A percentile compares a stretch with the other conserved stretches of the same genome.
These are phyloP conservation scores for Tulasnella sp. DNA, from an alignment of 768 basidiomycete genomes.

Conservation along the genomic window DNA sequence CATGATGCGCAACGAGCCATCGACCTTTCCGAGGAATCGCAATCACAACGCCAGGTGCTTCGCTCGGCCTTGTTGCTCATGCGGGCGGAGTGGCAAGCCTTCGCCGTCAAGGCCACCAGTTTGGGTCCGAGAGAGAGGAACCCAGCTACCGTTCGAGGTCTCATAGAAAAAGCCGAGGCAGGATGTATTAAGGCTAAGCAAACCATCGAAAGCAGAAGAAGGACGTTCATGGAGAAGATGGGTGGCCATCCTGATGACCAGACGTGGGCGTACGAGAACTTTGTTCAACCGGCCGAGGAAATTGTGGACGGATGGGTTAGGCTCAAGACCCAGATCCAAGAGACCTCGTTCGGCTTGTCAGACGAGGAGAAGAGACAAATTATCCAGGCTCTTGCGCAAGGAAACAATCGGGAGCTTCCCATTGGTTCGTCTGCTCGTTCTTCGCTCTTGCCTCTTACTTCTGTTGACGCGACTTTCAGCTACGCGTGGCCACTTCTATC, in stretches of 20 bases:
- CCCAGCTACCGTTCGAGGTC: background rate
- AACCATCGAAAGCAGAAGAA: conserved; percentile 5
- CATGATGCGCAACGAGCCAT: conserved; percentile 44
- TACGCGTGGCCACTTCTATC: conserved; percentile 19
- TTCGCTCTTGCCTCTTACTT: background rate
- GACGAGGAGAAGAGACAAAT: conserved; percentile 46
- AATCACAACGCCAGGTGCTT: conserved; percentile 46
- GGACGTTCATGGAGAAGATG: conserved; percentile 24
- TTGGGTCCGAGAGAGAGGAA: conserved; percentile 20
- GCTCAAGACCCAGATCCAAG: conserved; percentile 37
- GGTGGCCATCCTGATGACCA: conserved; percentile 24
- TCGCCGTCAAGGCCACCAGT: conserved; percentile 29
- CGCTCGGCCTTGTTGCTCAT: conserved; percentile 39
- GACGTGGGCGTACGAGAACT: conserved; percentile 43
- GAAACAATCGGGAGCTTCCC: background rate
- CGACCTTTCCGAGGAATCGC: conserved; percentile 42
- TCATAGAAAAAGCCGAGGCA: background rate
- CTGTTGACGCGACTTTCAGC: background rate
- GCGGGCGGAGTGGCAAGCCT: conserved; percentile 43
- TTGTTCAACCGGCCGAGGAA: conserved; percentile 31
- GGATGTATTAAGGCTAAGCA: background rate
- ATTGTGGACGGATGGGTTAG: conserved; percentile 44
- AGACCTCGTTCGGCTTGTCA: conserved; percentile 47
- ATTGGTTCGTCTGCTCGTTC: background rate
- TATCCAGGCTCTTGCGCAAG: conserved; percentile 39